phyloP scores from a whole-genome alignment of 345 rosid genomes.

The Excoecaria agallocha region DNA sequence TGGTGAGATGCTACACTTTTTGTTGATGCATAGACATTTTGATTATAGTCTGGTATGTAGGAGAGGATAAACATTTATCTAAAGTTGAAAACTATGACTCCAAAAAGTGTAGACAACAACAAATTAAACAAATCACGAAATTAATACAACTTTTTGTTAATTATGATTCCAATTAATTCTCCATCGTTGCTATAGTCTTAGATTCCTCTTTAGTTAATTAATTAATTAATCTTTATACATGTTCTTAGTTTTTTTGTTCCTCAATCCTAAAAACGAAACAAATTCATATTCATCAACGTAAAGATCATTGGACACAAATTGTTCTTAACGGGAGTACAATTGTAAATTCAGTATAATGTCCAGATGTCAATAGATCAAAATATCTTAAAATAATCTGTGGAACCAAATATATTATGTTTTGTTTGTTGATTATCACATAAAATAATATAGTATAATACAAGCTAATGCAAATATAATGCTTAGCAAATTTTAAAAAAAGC shows the following conservation, averaged over 20 bases:
- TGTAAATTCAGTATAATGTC: too few relatives aligned
- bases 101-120: conserved; percentile 16
- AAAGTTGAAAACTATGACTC: conserved; percentile 27
- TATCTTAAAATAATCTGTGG: too few relatives aligned
- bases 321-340: too few relatives aligned
- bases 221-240: not conserved
- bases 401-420: too few relatives aligned
- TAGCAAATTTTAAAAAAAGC: too few relatives aligned
- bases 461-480: too few relatives aligned
- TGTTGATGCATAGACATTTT: conserved; percentile 34
- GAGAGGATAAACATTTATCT: conserved; percentile 36
- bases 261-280: not conserved
- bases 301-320: too few relatives aligned
- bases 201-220: conserved; percentile 15
- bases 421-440: too few relatives aligned
- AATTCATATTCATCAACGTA: conserved; percentile 8
- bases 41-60: conserved; percentile 40
- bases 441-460: too few relatives aligned
- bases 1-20: conserved; percentile 28
- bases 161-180: conserved; percentile 23
- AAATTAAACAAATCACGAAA: conserved; percentile 2
- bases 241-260: not conserved
- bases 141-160: conserved; percentile 5
- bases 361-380: too few relatives aligned
- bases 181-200: conserved; percentile 2